Percentiles rank a stretch among this genome's conserved stretches.
phyloP scores from a whole-genome alignment of 805 yeast genomes.

The Hanseniaspora osmophila region DNA sequence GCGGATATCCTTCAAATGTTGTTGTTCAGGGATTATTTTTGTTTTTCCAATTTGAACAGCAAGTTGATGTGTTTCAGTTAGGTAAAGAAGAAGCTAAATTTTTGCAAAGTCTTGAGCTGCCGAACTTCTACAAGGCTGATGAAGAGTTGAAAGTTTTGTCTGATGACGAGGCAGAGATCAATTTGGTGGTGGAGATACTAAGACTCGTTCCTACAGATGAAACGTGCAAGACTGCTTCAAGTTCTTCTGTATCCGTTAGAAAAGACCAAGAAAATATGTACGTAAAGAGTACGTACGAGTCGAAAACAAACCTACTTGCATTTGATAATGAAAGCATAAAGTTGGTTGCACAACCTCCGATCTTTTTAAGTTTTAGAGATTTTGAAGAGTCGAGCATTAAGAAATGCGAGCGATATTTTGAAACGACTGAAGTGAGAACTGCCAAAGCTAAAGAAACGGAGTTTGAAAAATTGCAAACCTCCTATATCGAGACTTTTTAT shows the following conservation, averaged over 20 bases:
- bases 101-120: not conserved
- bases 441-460: not conserved
- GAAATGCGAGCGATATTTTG: slow-evolving; percentile 10
- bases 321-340: slow-evolving; percentile 12
- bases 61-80: not conserved
- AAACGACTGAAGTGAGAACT: not conserved
- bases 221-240: slow-evolving; percentile 1
- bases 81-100: not conserved
- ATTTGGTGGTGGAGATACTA: slow-evolving; percentile 11
- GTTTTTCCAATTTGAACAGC: not conserved
- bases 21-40: slow-evolving; percentile 7
- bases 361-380: slow-evolving; percentile 13
- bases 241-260: slow-evolving; percentile 7
- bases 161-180: not conserved
- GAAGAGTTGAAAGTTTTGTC: not conserved
- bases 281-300: slow-evolving; percentile 11
- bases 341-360: slow-evolving; percentile 9
- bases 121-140: not conserved
- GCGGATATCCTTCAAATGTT: slow-evolving; percentile 14
- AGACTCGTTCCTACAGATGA: slow-evolving; percentile 12
- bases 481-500: slow-evolving; percentile 12
- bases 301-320: slow-evolving; percentile 10
- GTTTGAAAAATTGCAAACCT: slow-evolving; percentile 10
- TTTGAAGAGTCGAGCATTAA: slow-evolving; percentile 13
- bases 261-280: slow-evolving; percentile 15